phyloP scores from a whole-genome alignment of 106 monocot genomes.

The Allium sativum region DNA sequence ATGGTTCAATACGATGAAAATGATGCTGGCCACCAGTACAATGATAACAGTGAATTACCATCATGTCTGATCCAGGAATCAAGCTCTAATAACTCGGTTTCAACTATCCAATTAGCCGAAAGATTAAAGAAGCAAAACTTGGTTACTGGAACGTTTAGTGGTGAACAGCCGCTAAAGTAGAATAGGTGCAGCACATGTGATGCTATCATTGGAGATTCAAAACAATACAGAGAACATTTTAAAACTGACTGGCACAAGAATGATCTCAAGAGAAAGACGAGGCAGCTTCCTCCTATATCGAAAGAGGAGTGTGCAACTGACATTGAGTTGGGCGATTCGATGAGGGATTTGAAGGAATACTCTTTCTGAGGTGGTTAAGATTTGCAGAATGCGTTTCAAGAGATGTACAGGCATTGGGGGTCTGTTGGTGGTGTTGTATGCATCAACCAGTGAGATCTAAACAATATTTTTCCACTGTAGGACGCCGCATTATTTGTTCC shows the following conservation, averaged over 20 bases:
- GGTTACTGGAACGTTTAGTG: slow-evolving; percentile 17
- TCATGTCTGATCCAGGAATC: slow-evolving; percentile 21
- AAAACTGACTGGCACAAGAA: slow-evolving; percentile 95
- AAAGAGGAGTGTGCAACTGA: slow-evolving; percentile 74
- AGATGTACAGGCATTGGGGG: no score
- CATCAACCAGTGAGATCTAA: no score
- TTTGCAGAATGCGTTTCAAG: no score
- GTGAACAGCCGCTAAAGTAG: slow-evolving; percentile 39
- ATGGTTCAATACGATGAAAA: slow-evolving; percentile 58
- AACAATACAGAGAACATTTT: slow-evolving; percentile 79
- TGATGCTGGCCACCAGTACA: slow-evolving; percentile 39
- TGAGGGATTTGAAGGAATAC: slow-evolving; percentile 66
- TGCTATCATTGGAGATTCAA: slow-evolving; percentile 67
- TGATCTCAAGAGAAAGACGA: slow-evolving; percentile 68
- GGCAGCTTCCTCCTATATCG: slow-evolving; percentile 63
- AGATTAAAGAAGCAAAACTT: slow-evolving; percentile 33
- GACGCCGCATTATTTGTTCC: no score
- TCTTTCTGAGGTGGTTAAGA: slow-evolving; percentile 60
- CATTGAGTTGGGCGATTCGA: slow-evolving; percentile 38
- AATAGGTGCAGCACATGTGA: slow-evolving; percentile 76
- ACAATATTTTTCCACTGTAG: no score
- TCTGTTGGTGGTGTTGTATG: no score
- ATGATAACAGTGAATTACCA: slow-evolving; percentile 31
- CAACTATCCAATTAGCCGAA: slow-evolving; percentile 21
- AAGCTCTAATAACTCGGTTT: slow-evolving; percentile 23